Base-by-base conservation (phyloP, 331 rosid genomes). In the Phaseolus coccineus region DNA sequence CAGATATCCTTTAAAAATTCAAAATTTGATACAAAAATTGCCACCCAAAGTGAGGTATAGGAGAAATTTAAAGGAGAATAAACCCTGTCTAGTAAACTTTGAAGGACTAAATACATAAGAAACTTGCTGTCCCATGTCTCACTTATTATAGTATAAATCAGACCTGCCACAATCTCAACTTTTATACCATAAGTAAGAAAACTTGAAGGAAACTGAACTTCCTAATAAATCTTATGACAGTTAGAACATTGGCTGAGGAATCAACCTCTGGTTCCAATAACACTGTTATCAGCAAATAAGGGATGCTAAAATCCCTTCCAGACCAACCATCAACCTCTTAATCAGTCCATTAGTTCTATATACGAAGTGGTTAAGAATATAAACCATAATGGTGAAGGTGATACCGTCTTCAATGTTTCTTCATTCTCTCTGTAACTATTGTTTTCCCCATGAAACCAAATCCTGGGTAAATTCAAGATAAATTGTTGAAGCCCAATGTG, bases 351-450 rank as follows among this genome's bases (percentile, higher is more conserved):
- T 11, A 31, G 44, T 24, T 15, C 44, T 15, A 15, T 25, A 31
- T 37, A 61, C 25, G 70, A 13, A 42, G 61, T 57, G 7, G 16
- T 6, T n/a, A 47, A 63, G 79, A 61, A 62, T 42, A 46, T 75
- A n/a, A 61, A 59, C 47, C 53, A 75, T 42, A 46, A 61, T 61
- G 59, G 47, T 59, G 46, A 59, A 74, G 61, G 31, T 22, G 48
- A 15, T 76, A 37, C 39, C 39, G 19, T n/a, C n/a, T 75, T 28
- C 46, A 10, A 6, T 46, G 33, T 74, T 42, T 35, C 30, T 58
- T 75, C 48, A 59, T 37, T 30, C 55, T 65, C 59, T 77, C 63
- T 61, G 47, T 59, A 16, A 39, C 42, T 74, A 65, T 52, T 40
- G 8, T 44, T 37, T 37, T 71, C 30, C 15, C n/a, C 42, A 30